Conservation (phyloP, 2,329 filamentous ascomycete species). For the Falciphora oryzae region DNA sequence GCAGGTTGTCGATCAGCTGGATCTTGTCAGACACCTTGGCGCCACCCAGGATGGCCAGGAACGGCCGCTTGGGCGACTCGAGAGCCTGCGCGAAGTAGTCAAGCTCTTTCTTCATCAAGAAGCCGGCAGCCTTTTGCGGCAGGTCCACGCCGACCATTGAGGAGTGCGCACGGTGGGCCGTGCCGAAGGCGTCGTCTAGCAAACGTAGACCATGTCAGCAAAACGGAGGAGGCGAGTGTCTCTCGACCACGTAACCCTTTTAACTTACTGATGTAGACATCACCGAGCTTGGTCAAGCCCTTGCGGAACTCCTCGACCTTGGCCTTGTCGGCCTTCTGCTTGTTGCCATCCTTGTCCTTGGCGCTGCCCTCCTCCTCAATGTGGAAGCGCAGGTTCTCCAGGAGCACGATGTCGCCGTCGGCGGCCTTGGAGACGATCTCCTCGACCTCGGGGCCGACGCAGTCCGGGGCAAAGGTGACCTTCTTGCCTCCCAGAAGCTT, state of each 20-base stretch:
- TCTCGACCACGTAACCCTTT: background rate
- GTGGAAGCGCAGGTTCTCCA: conserved; percentile 99
- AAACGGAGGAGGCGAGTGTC: background rate
- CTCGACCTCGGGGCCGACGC: conserved; percentile 85
- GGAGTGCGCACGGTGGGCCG: conserved; percentile 95
- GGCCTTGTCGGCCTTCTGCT: conserved; percentile 94
- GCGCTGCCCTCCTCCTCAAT: conserved; percentile 95
- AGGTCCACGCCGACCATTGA: conserved; percentile 98
- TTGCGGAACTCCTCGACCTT: conserved; percentile 92
- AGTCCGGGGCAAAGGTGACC: conserved; percentile 86
- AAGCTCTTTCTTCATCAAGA: conserved; percentile 99
- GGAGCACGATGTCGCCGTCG: conserved; percentile 76
- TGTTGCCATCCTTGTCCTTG: conserved; percentile 92
- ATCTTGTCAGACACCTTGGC: conserved; percentile 99
- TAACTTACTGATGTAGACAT: conserved; percentile 87
- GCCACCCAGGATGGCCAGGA: conserved; percentile 96
- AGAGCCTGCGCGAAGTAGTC: conserved; percentile 99
- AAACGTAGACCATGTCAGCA: conserved; percentile 1
- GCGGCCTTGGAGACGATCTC: conserved; percentile 78
- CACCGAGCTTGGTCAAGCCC: conserved; percentile 87
- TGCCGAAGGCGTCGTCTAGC: conserved; percentile 94
- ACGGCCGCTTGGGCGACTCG: conserved; percentile 86
- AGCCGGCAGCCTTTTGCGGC: conserved; percentile 93
- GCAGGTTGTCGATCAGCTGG: conserved; percentile 96
- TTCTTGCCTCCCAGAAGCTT: conserved; percentile 74